A percentile compares a stretch with the other conserved stretches of the same genome.
phyloP scores from a whole-genome alignment of 169 alveolate species.

The Eimeria acervulina region DNA sequence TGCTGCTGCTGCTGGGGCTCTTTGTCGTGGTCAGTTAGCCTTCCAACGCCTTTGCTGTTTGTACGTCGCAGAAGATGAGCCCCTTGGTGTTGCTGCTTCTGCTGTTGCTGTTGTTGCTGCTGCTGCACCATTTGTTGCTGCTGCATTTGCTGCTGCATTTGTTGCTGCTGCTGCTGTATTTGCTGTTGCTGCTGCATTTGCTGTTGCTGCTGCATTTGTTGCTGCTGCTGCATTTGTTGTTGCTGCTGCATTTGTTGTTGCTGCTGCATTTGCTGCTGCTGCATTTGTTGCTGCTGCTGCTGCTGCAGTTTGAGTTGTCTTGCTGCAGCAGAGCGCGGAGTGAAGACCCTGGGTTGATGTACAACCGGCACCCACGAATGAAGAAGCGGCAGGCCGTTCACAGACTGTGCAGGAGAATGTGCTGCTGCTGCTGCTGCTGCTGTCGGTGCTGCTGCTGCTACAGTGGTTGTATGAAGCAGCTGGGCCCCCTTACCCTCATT shows the following conservation, averaged over 20 bases:
- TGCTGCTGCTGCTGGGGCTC: background rate
- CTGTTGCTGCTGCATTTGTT: background rate
- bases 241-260: slow-evolving; percentile 12
- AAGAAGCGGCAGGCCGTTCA: background rate
- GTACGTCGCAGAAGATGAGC: slow-evolving; percentile 21
- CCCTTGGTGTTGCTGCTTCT: slow-evolving; percentile 11
- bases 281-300: slow-evolving; percentile 39
- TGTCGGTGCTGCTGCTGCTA: slow-evolving; percentile 40
- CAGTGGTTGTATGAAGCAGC: background rate
- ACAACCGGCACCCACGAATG: background rate
- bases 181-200: no score
- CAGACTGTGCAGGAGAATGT: background rate
- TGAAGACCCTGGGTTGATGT: background rate
- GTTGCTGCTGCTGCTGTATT: background rate
- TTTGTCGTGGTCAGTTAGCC: background rate
- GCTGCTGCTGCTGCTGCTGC: background rate
- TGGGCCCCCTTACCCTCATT: background rate
- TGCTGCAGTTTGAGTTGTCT: slow-evolving; percentile 21
- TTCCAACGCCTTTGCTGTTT: slow-evolving; percentile 41
- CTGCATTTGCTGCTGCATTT: slow-evolving; percentile 48
- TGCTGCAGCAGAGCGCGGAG: slow-evolving; percentile 55
- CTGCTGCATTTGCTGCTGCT: slow-evolving; percentile 18
- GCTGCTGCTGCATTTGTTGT: background rate
- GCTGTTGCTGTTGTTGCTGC: slow-evolving; percentile 13
- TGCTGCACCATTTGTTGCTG: slow-evolving; percentile 51